These are phyloP conservation scores for Vitis rupestris DNA, from an alignment of 164 flowering plant genomes.

Conservation along the genomic window DNA sequence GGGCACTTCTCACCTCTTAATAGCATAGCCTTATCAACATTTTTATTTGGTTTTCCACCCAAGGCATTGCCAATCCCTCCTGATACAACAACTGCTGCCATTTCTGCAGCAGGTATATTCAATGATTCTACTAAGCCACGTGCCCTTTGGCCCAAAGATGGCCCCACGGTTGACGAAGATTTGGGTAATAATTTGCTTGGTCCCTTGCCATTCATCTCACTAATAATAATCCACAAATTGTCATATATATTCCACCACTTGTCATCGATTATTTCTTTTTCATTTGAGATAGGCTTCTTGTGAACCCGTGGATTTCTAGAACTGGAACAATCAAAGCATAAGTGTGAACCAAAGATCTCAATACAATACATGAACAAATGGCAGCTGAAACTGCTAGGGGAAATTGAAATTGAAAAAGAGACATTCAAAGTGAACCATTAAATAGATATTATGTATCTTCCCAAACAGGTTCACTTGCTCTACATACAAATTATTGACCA, in stretches of 20 bases:
- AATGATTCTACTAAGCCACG: slow-evolving; percentile 96
- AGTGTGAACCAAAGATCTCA: background rate
- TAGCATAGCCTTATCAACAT: slow-evolving; percentile 88
- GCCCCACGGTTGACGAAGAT: slow-evolving; percentile 52
- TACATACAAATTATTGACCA: too few species aligned
- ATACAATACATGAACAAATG: too few species aligned
- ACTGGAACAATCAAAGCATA: slow-evolving; percentile 6
- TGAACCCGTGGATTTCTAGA: slow-evolving; percentile 30
- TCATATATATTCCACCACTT: slow-evolving; percentile 91
- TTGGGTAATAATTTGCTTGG: slow-evolving; percentile 61
- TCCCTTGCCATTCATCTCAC: slow-evolving; percentile 85
- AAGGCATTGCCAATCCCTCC: slow-evolving; percentile 92
- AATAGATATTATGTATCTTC: too few species aligned
- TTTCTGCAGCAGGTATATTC: slow-evolving; percentile 98
- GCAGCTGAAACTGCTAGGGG: too few species aligned
- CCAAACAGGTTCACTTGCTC: too few species aligned
- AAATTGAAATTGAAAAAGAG: too few species aligned
- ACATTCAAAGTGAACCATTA: too few species aligned
- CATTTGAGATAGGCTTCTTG: slow-evolving; percentile 27
- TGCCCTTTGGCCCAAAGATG: slow-evolving; percentile 96
- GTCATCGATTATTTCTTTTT: slow-evolving; percentile 42
- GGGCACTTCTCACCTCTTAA: slow-evolving; percentile 92
- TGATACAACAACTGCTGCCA: slow-evolving; percentile 99
- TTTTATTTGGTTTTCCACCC: slow-evolving; percentile 77
- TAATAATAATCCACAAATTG: slow-evolving; percentile 70